Evolutionary conservation across 345 rosid genomes (phyloP), one percentile per base, ranked within the genome.

Genomic region (Salix exigua): DNA sequence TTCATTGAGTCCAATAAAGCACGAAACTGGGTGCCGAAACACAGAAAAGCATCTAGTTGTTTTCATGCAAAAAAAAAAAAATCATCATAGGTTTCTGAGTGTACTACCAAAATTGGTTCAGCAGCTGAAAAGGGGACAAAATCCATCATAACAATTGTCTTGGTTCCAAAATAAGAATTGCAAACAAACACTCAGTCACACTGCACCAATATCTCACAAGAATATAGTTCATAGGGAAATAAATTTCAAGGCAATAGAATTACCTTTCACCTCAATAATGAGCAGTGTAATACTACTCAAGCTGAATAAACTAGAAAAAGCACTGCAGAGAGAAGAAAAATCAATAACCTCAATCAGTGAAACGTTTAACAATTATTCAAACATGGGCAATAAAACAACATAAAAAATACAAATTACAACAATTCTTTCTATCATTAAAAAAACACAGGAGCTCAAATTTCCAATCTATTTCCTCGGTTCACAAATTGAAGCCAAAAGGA

Each of bases 271-370:
- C 73, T 67, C 58, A 48, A 76, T 33, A 33, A 73, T 6, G 17
- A 65, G 79, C 77, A 70, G 71, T 44, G 78, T 68, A 68, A 72
- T 75, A 31, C 63, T 46, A 28, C 31, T 86, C 91, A 90, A 74
- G 88, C 74, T 46, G 88, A 88, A 76, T 83, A 89, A 72, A 79
- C 58, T 46, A 87, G 78, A 79, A 88, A 87, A 23, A 88, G 88
- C 83, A 89, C 98, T 91, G 92, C 75, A 84, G 31, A 26, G 63
- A 31, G 64, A 82, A 40, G 38, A 75, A 68, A 68, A 77, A 69
- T 10, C 10, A 74, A 69, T 75, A 35, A 19, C 38, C 61, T 21
- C 55, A 40, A 63, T 77, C 40, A 78, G 62, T 58, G 18, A 68
- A 58, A 21, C 40, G 73, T 16, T 12, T 7, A 38, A 30, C 23